phyloP scores from a whole-genome alignment of 2,329 filamentous ascomycete genomes.

The Hymenoscyphus occultus region DNA sequence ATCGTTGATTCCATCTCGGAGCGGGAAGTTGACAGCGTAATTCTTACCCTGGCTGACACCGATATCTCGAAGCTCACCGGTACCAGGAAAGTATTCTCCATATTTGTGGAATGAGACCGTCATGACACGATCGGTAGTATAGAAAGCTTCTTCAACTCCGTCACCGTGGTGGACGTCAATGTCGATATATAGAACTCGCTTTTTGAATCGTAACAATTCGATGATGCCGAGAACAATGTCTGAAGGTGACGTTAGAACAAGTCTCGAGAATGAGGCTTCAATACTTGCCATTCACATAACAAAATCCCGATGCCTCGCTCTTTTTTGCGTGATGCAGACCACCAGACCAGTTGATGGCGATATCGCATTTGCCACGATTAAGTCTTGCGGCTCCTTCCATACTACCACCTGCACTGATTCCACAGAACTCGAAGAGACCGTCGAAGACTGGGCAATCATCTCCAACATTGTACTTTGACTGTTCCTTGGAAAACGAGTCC shows the following conservation, averaged over 20 bases:
- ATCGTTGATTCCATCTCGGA: conserved; percentile 90
- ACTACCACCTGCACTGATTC: conserved; percentile 88
- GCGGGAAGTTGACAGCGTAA: conserved; percentile 86
- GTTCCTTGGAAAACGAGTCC: conserved; percentile 87
- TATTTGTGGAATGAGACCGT: conserved; percentile 96
- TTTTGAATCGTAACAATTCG: conserved; percentile 83
- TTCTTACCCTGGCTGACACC: conserved; percentile 86
- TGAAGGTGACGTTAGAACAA: conserved; percentile 50
- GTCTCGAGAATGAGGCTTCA: not conserved
- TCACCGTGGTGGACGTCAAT: conserved; percentile 95
- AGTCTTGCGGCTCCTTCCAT: conserved; percentile 91
- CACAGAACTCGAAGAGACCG: conserved; percentile 94
- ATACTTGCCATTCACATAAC: conserved; percentile 84
- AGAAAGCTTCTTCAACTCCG: conserved; percentile 90
- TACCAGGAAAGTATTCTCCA: conserved; percentile 92
- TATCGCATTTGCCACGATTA: conserved; percentile 88
- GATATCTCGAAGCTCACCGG: conserved; percentile 80
- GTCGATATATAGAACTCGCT: conserved; percentile 96
- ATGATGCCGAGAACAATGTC: conserved; percentile 95
- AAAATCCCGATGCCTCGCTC: conserved; percentile 93
- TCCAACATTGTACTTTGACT: conserved; percentile 89
- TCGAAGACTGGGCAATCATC: conserved; percentile 98
- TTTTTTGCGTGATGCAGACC: conserved; percentile 98
- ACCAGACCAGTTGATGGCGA: conserved; percentile 97
- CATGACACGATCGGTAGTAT: conserved; percentile 88